Evolutionary conservation across 1,139 yeast genomes (phyloP), one percentile per base, ranked within the genome.

Genomic region (Candida albicans): DNA sequence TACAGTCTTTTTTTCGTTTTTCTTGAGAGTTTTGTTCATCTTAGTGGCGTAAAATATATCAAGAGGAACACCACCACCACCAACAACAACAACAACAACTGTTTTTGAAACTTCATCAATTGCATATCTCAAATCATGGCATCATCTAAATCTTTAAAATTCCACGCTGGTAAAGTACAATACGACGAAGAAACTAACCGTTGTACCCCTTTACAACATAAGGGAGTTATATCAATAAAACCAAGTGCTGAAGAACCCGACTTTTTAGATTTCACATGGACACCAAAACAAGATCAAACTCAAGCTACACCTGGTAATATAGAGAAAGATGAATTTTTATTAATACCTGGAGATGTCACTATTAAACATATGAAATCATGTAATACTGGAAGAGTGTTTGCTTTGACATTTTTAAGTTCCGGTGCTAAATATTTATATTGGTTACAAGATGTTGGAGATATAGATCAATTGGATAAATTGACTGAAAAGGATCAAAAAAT

Each of bases 291-390:
- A 35, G 62, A 58, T 44, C 52, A 57, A 41, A 58, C 68, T 11
- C 51, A 60, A 30, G 56, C 56, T 39, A 54, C 60, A 39, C 53
- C 64, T 8, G 62, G 67, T 14, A 68, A 67, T 14, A 61, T 75
- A 14, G 82, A 77, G 44, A 71, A 74, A 35, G 87, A 85, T 45
- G 95, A 87, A 55, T 72, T 90, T 52, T 76, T 90, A 53, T 79
- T 93, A 43, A 85, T 93, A 54, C 96, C 97, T 0, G 98, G 97
- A 2, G 98, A 93, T 59, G 95, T 91, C 35, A 81, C 84, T 38
- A 88, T 95, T 83, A 79, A 79, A 46, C 89, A 80, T 45, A 81
- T 90, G 37, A 68, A 75, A 41, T 81, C 91, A 22, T 86, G 96
- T 61, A 78, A 73, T 41, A 81, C 89, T 2, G 98, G 98, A 9